These are phyloP conservation scores for Vaccinium vitisidaea DNA, from an alignment of 148 eudicot genomes.

Conservation along the genomic window DNA sequence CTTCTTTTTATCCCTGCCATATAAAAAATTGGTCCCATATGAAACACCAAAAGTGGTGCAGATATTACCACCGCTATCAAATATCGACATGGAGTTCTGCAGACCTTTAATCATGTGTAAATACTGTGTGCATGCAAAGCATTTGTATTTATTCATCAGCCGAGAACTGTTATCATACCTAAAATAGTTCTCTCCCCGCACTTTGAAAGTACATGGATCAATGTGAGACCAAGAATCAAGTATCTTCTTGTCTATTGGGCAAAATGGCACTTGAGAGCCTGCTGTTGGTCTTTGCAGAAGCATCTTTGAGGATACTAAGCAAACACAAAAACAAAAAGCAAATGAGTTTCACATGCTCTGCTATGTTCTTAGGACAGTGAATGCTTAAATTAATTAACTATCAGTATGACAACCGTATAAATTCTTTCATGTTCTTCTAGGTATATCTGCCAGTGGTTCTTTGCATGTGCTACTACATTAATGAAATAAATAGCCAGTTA, in stretches of 20 bases:
- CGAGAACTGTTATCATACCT: slow-evolving; percentile 42
- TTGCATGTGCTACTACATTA: neutral
- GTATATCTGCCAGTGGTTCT: neutral
- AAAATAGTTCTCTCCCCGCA: slow-evolving; percentile 77
- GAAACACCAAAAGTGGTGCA: neutral
- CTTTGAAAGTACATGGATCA: slow-evolving; percentile 69
- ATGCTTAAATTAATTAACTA: neutral
- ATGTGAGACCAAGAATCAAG: slow-evolving; percentile 83
- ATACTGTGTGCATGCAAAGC: neutral
- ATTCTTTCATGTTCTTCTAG: neutral
- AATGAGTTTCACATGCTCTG: slow-evolving; percentile 2
- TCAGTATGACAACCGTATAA: neutral
- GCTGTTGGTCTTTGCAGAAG: slow-evolving; percentile 83
- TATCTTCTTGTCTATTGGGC: slow-evolving; percentile 72
- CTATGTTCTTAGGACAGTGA: neutral
- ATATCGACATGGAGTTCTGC: neutral
- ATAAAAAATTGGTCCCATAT: neutral
- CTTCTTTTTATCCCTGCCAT: slow-evolving; percentile 86
- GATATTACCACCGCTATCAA: neutral
- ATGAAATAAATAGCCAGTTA: neutral
- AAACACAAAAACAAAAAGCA: slow-evolving; percentile 4
- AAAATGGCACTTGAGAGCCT: slow-evolving; percentile 87
- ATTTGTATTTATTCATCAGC: neutral
- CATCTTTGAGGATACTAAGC: slow-evolving; percentile 76
- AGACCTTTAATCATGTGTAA: neutral